Evolutionary conservation across 306 rosid species (phyloP).

Genomic region (Corylus heterophylla): DNA sequence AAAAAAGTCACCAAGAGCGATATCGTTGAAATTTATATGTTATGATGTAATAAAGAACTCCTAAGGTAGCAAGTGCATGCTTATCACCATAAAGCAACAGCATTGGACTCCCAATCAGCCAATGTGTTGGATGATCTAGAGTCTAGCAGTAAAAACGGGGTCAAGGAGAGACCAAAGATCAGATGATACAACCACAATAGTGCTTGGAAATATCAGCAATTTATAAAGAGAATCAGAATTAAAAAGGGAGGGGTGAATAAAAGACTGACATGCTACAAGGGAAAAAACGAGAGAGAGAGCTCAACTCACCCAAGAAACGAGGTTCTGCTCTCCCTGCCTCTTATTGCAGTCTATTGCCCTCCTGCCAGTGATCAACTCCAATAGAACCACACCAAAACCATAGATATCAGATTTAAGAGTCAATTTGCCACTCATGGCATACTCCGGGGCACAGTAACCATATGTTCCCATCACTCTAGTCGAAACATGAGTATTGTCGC

Average conservation of each 20-base stretch:
- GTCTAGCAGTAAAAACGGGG: background rate
- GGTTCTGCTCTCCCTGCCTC: constrained; percentile 84
- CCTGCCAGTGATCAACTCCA: constrained; percentile 93
- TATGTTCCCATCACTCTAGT: constrained; percentile 98
- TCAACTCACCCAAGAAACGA: constrained; percentile 76
- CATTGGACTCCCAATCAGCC: background rate
- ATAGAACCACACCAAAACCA: constrained; percentile 92
- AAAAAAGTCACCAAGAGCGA: background rate
- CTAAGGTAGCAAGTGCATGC: background rate
- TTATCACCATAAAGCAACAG: background rate
- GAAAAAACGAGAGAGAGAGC: constrained; percentile 5
- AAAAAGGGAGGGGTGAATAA: background rate
- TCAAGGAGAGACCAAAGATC: background rate
- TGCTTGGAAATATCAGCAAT: background rate
- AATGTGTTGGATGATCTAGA: background rate
- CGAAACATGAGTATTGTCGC: constrained; percentile 96
- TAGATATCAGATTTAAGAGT: constrained; percentile 96
- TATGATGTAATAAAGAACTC: background rate
- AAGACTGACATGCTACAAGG: background rate
- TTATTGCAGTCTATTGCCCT: constrained; percentile 65
- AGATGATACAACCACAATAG: background rate
- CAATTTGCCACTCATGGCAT: constrained; percentile 95
- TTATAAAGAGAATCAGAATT: background rate
- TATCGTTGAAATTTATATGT: background rate
- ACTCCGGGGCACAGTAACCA: constrained; percentile 98